Evolutionary conservation across 768 basidiomycete genomes (phyloP).

Genomic region (Amanita subjunquillea): DNA sequence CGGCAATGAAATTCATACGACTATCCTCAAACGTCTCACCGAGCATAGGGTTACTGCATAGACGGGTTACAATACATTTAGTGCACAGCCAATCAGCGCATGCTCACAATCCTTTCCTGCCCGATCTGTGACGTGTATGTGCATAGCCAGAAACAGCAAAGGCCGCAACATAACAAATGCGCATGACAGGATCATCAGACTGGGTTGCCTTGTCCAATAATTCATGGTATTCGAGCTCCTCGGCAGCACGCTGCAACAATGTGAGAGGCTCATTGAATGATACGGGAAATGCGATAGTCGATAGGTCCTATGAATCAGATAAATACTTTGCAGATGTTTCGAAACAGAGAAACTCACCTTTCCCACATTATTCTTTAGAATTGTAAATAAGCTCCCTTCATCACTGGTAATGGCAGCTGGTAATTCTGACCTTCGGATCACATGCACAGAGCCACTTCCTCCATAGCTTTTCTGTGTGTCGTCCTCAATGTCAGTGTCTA

Average conservation of each 20-base stretch:
- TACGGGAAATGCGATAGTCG: conserved; percentile 78
- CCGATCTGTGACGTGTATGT: conserved; percentile 68
- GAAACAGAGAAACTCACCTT: conserved; percentile 37
- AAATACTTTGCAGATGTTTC: not conserved
- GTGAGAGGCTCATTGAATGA: conserved; percentile 86
- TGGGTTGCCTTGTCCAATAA: conserved; percentile 59
- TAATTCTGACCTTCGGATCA: conserved; percentile 43
- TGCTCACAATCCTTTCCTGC: conserved; percentile 82
- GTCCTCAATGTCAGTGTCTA: conserved; percentile 44
- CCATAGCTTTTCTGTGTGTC: conserved; percentile 10
- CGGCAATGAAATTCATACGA: conserved; percentile 74
- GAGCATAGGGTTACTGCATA: conserved; percentile 73
- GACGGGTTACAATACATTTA: conserved; percentile 6
- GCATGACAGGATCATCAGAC: conserved; percentile 47
- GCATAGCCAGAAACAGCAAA: conserved; percentile 82
- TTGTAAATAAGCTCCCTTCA: conserved; percentile 73
- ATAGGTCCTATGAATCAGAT: conserved; percentile 48
- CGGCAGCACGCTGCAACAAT: conserved; percentile 70
- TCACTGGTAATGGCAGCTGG: conserved; percentile 56
- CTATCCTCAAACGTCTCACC: conserved; percentile 82
- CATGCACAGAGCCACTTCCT: conserved; percentile 13
- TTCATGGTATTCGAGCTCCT: conserved; percentile 72
- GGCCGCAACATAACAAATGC: conserved; percentile 69
- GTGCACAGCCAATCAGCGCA: not conserved
- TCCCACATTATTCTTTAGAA: conserved; percentile 83